Percentiles rank a stretch among this genome's conserved stretches.
Conservation (phyloP, 2,329 filamentous ascomycete genomes). For the Gliomastix tumulicola region DNA sequence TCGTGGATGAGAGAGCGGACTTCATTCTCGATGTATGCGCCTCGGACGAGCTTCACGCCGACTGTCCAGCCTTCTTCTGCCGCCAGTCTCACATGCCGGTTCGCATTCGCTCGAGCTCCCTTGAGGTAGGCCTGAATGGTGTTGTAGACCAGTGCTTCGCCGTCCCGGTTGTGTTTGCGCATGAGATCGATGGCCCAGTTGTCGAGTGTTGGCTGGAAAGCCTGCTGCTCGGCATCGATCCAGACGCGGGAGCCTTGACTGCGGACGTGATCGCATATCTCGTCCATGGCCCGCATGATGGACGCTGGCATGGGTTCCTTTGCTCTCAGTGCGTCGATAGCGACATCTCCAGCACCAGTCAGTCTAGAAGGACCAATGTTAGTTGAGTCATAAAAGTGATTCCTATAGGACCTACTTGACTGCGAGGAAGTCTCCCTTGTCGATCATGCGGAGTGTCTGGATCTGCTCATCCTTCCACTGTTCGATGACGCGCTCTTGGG, state of each 20-base stretch:
- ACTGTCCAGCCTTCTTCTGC: slow-evolving; percentile 61
- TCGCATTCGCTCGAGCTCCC: slow-evolving; percentile 40
- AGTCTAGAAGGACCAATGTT: slow-evolving; percentile 39
- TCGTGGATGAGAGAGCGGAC: slow-evolving; percentile 64
- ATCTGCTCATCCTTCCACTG: slow-evolving; percentile 14
- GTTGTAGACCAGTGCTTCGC: slow-evolving; percentile 62
- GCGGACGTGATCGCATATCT: slow-evolving; percentile 61
- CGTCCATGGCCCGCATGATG: slow-evolving; percentile 59
- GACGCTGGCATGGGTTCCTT: slow-evolving; percentile 50
- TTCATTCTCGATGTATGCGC: slow-evolving; percentile 66
- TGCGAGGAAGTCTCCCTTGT: slow-evolving; percentile 47
- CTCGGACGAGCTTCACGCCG: slow-evolving; percentile 69
- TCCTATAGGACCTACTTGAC: slow-evolving; percentile 36
- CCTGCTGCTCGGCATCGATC: slow-evolving; percentile 72
- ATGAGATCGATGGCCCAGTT: slow-evolving; percentile 67
- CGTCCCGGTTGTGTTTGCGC: slow-evolving; percentile 58
- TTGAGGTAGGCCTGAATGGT: slow-evolving; percentile 63
- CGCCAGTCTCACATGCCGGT: slow-evolving; percentile 32
- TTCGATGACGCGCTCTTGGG: slow-evolving; percentile 19
- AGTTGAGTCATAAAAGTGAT: no score
- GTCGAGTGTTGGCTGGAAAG: slow-evolving; percentile 66
- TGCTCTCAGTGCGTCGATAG: slow-evolving; percentile 54
- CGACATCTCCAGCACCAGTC: slow-evolving; percentile 66
- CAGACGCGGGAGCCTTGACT: slow-evolving; percentile 61
- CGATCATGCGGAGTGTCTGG: slow-evolving; percentile 43